Evolutionary conservation across 768 basidiomycete species (phyloP).

Genomic region (Kwoniella sp.): DNA sequence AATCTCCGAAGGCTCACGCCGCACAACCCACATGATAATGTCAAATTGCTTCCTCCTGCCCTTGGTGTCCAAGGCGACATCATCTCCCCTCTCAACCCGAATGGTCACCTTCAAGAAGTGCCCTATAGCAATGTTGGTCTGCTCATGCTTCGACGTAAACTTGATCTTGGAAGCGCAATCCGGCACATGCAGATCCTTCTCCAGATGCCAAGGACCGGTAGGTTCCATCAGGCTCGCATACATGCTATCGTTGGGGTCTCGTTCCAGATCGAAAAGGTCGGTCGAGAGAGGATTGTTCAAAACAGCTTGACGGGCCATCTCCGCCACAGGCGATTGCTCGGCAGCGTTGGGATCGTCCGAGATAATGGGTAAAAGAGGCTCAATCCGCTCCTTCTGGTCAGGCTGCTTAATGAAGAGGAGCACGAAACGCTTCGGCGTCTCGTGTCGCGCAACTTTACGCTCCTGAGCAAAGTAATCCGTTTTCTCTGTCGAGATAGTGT

Average conservation of each 20-base stretch:
- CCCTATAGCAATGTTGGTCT: constrained; percentile 66
- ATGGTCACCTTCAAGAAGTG: constrained; percentile 79
- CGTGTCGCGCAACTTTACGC: constrained; percentile 65
- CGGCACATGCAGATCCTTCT: constrained; percentile 66
- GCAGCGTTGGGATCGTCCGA: constrained; percentile 63
- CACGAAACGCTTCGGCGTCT: constrained; percentile 60
- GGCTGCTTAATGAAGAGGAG: constrained; percentile 63
- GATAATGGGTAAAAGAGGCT: constrained; percentile 71
- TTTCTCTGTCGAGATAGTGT: too few relatives aligned
- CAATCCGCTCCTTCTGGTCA: constrained; percentile 53
- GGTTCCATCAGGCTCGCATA: constrained; percentile 51
- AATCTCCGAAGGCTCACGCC: not conserved
- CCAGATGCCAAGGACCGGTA: constrained; percentile 78
- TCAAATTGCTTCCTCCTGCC: constrained; percentile 79
- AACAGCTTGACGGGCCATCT: constrained; percentile 52
- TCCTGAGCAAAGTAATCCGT: constrained; percentile 72
- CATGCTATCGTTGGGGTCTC: constrained; percentile 42
- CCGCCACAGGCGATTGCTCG: constrained; percentile 63
- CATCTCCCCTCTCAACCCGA: constrained; percentile 76
- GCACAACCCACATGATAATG: constrained; percentile 59
- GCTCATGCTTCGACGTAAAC: constrained; percentile 74
- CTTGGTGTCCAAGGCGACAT: constrained; percentile 60
- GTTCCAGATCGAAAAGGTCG: constrained; percentile 23
- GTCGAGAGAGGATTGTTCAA: constrained; percentile 23
- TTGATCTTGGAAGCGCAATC: constrained; percentile 56